phyloP scores from a whole-genome alignment of 805 yeast species.

The Cyberlindnera mycetangii region DNA sequence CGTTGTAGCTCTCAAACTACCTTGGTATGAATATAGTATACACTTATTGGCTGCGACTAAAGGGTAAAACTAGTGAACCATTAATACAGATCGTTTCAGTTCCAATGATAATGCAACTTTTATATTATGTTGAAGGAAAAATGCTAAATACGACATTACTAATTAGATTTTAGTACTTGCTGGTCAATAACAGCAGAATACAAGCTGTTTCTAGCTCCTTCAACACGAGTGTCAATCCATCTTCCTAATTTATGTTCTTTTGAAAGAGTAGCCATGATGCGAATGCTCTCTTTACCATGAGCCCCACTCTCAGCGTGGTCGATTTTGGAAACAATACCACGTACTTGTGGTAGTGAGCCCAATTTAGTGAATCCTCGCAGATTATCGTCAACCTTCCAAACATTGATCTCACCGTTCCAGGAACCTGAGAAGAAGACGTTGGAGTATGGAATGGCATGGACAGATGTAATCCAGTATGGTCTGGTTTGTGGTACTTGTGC shows the following conservation, averaged over 20 bases:
- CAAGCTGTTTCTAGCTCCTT: constrained; percentile 73
- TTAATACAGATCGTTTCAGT: no score
- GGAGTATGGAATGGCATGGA: constrained; percentile 80
- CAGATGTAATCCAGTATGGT: constrained; percentile 84
- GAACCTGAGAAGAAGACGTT: constrained; percentile 88
- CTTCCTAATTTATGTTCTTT: constrained; percentile 90
- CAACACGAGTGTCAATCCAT: constrained; percentile 58
- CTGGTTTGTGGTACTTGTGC: constrained; percentile 64
- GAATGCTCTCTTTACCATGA: constrained; percentile 47
- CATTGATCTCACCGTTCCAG: constrained; percentile 70
- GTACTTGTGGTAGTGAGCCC: constrained; percentile 55
- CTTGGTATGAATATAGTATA: no score
- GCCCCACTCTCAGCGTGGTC: constrained; percentile 54
- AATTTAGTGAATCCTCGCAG: constrained; percentile 57
- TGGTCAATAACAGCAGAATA: constrained; percentile 50
- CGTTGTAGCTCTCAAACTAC: no score
- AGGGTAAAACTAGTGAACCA: not conserved
- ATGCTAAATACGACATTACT: not conserved
- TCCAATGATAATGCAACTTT: not conserved
- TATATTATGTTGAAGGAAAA: not conserved
- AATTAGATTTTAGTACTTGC: constrained; percentile 26
- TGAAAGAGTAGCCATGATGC: constrained; percentile 64
- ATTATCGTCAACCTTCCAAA: constrained; percentile 74
- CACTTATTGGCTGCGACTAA: not conserved
- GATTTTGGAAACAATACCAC: constrained; percentile 69